Base-by-base conservation (phyloP, 345 rosid species). In the Sonneratia caseolaris region DNA sequence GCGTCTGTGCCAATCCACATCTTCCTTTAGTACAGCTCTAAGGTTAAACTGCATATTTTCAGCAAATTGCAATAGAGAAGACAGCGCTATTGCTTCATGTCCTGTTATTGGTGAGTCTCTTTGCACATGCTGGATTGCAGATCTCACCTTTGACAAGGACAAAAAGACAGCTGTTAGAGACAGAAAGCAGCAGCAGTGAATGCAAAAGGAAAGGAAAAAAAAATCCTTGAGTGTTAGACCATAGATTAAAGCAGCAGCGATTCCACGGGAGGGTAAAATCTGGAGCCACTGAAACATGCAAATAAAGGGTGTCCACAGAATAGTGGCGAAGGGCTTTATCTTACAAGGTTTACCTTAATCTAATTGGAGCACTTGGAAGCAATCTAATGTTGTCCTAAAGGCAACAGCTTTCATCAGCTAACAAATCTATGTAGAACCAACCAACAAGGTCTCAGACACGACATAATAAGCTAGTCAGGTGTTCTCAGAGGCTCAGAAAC, bases 11-110 rank as follows among this genome's bases (percentile, higher is more conserved):
- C 86, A 84, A 36, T 90, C 92, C 51, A 81, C 85, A 74, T 87
- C 92, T 84, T 85, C 83, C 84, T 87, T 90, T 74, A 90, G 73
- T 8, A 85, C 81, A 73, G 91, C 79, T 85, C 87, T 87, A 35
- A 94, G 78, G 84, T 73, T 87, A 65, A 85, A 75, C 85, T 91
- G 95, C 89, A 94, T 75, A 19, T 35, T 68, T 24, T 86, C 86
- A n/a, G 81, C 78, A 77, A 85, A 86, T 57, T 82, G 78, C 66
- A 91, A 84, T 73, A 90, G 76, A 71, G 84, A 75, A 51, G 83
- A 86, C 72, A 94, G 79, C 37, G 92, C 89, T 74, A 86, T 68
- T 38, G 95, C 93, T 79, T 91, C 93, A 61, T 77, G 75, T 69
- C 88, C 84, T 43, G 77, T 68, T 66, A 92, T 70, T 0, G 89